Evolutionary conservation across 208 protist genomes (phyloP).

Genomic region (Acanthamoeba royreba): DNA sequence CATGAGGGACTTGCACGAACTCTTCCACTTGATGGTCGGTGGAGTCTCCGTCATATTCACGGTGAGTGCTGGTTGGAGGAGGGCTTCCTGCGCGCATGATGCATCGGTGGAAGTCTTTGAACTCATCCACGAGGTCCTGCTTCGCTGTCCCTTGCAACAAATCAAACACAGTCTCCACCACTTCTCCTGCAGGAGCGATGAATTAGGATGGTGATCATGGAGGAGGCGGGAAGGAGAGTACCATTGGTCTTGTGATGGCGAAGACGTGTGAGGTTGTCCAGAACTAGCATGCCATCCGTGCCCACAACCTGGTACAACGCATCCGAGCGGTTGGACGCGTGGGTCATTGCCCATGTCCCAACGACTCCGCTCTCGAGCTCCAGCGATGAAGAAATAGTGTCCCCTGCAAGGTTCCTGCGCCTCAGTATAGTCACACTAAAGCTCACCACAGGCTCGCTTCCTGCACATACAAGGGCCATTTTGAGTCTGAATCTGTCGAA

Average conservation of each 20-base stretch:
- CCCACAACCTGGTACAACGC: background rate
- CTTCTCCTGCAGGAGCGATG: background rate
- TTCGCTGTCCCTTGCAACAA: background rate
- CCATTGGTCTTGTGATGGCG: background rate
- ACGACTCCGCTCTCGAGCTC: background rate
- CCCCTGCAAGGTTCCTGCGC: background rate
- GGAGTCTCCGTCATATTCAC: background rate
- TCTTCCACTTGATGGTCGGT: background rate
- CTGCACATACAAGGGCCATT: background rate
- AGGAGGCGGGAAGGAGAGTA: background rate
- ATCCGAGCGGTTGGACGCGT: background rate
- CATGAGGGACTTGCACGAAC: background rate
- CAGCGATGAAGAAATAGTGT: background rate
- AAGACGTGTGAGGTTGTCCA: background rate
- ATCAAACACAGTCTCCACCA: background rate
- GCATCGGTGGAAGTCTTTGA: background rate
- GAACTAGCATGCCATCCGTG: background rate
- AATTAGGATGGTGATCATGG: background rate
- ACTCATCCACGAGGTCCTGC: constrained; percentile 14
- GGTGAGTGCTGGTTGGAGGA: too few species aligned
- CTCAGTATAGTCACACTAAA: background rate
- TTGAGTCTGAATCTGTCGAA: background rate
- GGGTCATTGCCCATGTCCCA: background rate
- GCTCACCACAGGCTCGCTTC: background rate
- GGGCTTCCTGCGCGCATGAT: background rate